These are phyloP conservation scores for Fraxinus greggii DNA, from an alignment of 305 asterid genomes.

Conservation along the genomic window DNA sequence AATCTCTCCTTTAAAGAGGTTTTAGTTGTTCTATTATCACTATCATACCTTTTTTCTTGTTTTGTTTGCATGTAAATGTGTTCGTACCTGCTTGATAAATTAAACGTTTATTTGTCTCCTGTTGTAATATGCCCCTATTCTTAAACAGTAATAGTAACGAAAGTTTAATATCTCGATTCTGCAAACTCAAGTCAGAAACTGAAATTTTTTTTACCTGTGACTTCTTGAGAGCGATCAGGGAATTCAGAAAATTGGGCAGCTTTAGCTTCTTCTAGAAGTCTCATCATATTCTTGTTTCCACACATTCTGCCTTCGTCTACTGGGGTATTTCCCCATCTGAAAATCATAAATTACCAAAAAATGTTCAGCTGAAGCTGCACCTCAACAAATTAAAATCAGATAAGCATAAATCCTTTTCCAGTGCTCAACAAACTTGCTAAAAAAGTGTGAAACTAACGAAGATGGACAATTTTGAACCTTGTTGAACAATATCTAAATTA, in stretches of 20 bases:
- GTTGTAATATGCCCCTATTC: neutral
- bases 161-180: neutral
- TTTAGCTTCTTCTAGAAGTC: slow-evolving; percentile 62
- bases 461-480: neutral
- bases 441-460: neutral
- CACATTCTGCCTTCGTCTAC: slow-evolving; percentile 63
- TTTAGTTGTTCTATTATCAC: neutral
- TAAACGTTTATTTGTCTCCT: neutral
- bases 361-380: neutral
- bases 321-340: slow-evolving; percentile 79
- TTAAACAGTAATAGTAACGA: neutral
- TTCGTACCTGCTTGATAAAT: neutral
- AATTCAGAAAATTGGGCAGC: slow-evolving; percentile 40
- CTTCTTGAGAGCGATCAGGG: slow-evolving; percentile 39
- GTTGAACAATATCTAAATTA: neutral
- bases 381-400: neutral
- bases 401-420: neutral
- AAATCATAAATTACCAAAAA: slow-evolving; percentile 12
- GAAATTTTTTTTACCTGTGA: slow-evolving; percentile 41
- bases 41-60: neutral
- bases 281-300: slow-evolving; percentile 64
- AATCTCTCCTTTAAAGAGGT: neutral
- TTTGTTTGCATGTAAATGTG: neutral
- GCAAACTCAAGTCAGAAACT: neutral
- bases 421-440: neutral